Evolutionary conservation across 164 flowering plant genomes (phyloP).

Genomic region (Vitis labrusca): DNA sequence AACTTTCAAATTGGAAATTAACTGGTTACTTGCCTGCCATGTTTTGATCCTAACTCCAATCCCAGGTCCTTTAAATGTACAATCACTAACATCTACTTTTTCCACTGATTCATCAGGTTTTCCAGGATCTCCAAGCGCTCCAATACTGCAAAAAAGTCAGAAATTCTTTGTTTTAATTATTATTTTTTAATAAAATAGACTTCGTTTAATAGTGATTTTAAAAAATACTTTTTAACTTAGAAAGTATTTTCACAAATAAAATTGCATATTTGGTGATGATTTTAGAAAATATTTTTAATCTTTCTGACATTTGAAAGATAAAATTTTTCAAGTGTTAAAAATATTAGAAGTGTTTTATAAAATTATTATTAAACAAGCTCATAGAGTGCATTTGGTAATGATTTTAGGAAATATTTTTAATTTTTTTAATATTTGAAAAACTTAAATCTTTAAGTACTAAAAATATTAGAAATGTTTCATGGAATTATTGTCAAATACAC

Average conservation of each 20-base stretch:
- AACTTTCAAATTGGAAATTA: not conserved
- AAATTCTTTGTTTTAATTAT: not conserved
- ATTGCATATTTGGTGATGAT: too few species aligned
- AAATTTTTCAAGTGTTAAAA: too few species aligned
- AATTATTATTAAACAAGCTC: too few species aligned
- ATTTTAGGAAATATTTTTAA: too few species aligned
- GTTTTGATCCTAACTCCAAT: constrained; percentile 4
- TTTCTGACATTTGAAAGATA: too few species aligned
- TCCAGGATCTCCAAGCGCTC: not conserved
- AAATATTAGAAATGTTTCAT: too few species aligned
- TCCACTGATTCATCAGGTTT: constrained; percentile 1
- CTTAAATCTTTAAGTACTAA: rapidly evolving
- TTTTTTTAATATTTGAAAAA: too few species aligned
- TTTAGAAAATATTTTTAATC: too few species aligned
- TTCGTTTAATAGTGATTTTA: too few species aligned
- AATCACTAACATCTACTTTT: not conserved
- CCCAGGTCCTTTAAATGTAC: constrained; percentile 1
- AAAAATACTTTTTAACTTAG: too few species aligned
- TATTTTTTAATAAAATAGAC: not conserved
- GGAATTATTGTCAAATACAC: rapidly evolving
- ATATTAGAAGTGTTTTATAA: too few species aligned
- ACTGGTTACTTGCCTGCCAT: not conserved
- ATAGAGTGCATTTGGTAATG: rapidly evolving
- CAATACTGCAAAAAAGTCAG: constrained; percentile 1
- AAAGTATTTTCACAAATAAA: too few species aligned